Evolutionary conservation across 2,329 filamentous ascomycete species (phyloP), one percentile per base, ranked within the genome.

Genomic region (Botrytis fabae): DNA sequence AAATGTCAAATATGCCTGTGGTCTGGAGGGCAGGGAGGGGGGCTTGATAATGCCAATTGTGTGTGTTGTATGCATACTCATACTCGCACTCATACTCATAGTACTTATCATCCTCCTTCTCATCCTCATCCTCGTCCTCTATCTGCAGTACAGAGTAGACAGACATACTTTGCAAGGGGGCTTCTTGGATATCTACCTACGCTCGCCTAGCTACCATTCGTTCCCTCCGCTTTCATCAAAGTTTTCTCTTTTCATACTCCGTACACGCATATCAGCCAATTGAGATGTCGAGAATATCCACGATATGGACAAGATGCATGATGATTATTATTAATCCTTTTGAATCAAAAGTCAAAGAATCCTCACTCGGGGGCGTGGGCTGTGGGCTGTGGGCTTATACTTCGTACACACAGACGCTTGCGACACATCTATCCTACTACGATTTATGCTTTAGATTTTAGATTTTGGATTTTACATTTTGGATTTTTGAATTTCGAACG

Each of bases 281-380:
- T 42, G 35, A 18, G 22, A 54, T n/a, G n/a, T 54, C 48, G 48
- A 54, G 25, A 54, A 54, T 6, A 3, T 14, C 48, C 12, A 54
- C n/a, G 25, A 54, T 54, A 54, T n/a, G 25, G 48, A 54, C 48
- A n/a, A 54, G 7, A 54, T n/a, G 16, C 48, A n/a, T n/a, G 48
- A 54, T 25, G n/a, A n/a, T n/a, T n/a, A n/a, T 54, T 16, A 54
- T 54, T 2, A 18, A 38, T 54, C 35, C 5, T 20, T 66, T 16
- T 66, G 64, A 54, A 54, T 66, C 64, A 66, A 25, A 63, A 63
- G 48, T 42, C 32, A 25, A 66, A 66, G 44, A 51, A 66, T 66
- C 64, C 46, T 54, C 64, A 66, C 46, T 66, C 64, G 46, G 40
- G 46, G 32, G 64, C 25, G 35, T 54, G 32, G 32, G 63, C 63